Evolutionary conservation across 164 flowering plant genomes (phyloP).

Genomic region (Vitis amurensis): DNA sequence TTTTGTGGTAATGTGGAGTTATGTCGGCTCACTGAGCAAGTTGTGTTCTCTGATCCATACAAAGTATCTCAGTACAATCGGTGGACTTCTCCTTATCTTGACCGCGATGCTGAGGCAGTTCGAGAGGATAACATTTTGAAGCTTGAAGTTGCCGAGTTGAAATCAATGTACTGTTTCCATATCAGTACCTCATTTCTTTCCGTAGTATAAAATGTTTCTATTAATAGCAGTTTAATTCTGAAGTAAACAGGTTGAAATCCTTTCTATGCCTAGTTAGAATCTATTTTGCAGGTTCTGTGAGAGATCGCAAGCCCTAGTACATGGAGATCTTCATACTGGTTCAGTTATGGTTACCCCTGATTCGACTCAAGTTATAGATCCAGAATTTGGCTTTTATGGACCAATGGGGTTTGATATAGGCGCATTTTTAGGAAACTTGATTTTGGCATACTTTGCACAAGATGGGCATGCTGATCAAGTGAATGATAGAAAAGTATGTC

Average conservation of each 20-base stretch:
- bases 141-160: conserved; percentile 87
- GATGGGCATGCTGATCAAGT: conserved; percentile 72
- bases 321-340: conserved; percentile 96
- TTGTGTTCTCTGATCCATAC: conserved; percentile 96
- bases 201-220: not conserved
- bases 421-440: conserved; percentile 86
- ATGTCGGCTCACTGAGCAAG: conserved; percentile 92
- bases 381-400: conserved; percentile 90
- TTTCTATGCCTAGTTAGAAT: no score
- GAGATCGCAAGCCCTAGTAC: conserved; percentile 90
- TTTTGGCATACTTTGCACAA: conserved; percentile 82
- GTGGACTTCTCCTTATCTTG: conserved; percentile 92
- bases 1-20: conserved; percentile 93
- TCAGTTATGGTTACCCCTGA: conserved; percentile 88
- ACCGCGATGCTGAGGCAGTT: conserved; percentile 74
- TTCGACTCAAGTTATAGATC: conserved; percentile 96
- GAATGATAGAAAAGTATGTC: conserved; percentile 67
- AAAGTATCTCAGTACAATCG: conserved; percentile 68
- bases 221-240: not conserved
- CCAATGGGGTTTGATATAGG: conserved; percentile 98
- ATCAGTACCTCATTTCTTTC: not conserved
- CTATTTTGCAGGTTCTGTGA: conserved; percentile 72
- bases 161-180: conserved; percentile 57
- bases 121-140: conserved; percentile 73
- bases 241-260: no score